These are phyloP conservation scores for Gnaphalium uliginosum DNA, from an alignment of 129 eudicot genomes.

Conservation along the genomic window DNA sequence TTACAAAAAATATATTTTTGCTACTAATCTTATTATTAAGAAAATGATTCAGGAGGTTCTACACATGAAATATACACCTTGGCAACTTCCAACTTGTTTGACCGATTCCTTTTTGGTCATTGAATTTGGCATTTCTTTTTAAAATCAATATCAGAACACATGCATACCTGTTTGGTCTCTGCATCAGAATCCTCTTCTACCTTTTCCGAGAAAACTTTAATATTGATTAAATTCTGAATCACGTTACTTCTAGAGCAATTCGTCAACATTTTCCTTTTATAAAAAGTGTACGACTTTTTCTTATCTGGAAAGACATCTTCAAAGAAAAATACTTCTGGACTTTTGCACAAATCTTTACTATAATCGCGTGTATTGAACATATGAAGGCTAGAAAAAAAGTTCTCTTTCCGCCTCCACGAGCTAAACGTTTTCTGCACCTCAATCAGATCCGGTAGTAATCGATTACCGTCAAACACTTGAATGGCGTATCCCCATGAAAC, in stretches of 20 bases:
- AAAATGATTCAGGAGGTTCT: too few species aligned
- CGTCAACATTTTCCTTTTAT: constrained; percentile 33
- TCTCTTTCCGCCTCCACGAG: constrained; percentile 63
- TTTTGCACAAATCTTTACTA: constrained; percentile 46
- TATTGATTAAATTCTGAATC: constrained; percentile 32
- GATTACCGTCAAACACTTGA: constrained; percentile 73
- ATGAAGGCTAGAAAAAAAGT: constrained; percentile 46
- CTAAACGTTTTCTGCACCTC: constrained; percentile 52
- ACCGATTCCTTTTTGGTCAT: not conserved
- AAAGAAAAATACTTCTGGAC: constrained; percentile 60
- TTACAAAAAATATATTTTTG: not conserved
- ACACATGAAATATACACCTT: too few species aligned
- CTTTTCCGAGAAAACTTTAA: constrained; percentile 52
- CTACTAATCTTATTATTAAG: not conserved
- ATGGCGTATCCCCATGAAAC: constrained; percentile 82
- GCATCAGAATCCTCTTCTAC: constrained; percentile 30
- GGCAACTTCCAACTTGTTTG: not conserved
- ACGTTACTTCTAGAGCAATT: constrained; percentile 45
- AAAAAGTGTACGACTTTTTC: constrained; percentile 39
- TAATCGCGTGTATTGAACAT: constrained; percentile 62
- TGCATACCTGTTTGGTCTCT: constrained; percentile 29
- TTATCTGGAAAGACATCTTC: constrained; percentile 40
- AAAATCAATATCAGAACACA: not conserved
- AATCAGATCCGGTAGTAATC: constrained; percentile 62
- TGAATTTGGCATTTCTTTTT: not conserved